phyloP scores from a whole-genome alignment of 1,284 basidiomycete species.

The Lentinula novae-zelandiae region DNA sequence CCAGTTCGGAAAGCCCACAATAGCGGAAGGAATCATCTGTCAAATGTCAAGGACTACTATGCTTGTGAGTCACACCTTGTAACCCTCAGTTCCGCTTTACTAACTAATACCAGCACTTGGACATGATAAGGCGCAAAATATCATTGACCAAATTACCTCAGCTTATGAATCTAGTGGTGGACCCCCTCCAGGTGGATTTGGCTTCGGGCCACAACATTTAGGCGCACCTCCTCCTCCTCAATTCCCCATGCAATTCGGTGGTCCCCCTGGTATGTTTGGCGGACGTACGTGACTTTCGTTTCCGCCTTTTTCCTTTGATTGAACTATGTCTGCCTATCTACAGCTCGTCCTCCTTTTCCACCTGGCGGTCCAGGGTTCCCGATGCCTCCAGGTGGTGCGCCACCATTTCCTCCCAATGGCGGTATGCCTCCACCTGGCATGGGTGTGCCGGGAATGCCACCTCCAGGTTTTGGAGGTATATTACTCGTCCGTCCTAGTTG shows the following conservation, averaged over 20 bases:
- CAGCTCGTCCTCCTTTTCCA: conserved; percentile 69
- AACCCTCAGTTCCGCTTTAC: conserved; percentile 3
- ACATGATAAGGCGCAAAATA: conserved; percentile 93
- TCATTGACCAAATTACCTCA: conserved; percentile 94
- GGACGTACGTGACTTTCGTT: conserved; percentile 34
- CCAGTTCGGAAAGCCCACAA: conserved; percentile 97
- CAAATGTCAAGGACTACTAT: conserved; percentile 97
- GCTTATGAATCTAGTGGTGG: conserved; percentile 85
- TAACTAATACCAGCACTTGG: conserved; percentile 65
- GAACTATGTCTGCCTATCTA: conserved; percentile 11
- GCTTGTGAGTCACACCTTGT: conserved; percentile 57
- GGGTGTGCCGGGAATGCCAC: conserved; percentile 8
- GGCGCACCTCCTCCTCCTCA: conserved; percentile 51
- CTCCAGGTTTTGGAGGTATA: conserved; percentile 12
- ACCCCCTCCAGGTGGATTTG: conserved; percentile 81
- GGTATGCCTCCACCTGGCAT: conserved; percentile 12
- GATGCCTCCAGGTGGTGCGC: conserved; percentile 17
- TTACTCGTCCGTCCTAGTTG: neutral
- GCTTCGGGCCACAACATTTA: conserved; percentile 74
- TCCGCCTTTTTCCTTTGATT: neutral
- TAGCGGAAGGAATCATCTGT: conserved; percentile 92
- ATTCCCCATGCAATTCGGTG: conserved; percentile 35
- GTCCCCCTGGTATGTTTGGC: conserved; percentile 48
- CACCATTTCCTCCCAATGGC: conserved; percentile 41
- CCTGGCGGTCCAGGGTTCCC: conserved; percentile 44